phyloP scores from a whole-genome alignment of 352 stramenopile species.

The Phytophthora boehmeriae region DNA sequence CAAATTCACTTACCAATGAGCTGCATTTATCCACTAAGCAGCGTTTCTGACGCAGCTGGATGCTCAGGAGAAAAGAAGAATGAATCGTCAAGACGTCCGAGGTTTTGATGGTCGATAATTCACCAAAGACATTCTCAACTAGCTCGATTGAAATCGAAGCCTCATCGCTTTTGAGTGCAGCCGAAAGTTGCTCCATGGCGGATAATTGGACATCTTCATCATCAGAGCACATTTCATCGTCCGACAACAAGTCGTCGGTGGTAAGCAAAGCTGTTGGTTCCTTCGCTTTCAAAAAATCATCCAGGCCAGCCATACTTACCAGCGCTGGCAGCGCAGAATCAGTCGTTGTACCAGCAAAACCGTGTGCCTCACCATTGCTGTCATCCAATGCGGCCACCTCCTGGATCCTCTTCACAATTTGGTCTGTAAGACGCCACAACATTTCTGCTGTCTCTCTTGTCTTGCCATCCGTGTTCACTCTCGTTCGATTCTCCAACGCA shows the following conservation, averaged over 20 bases:
- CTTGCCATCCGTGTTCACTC: not conserved
- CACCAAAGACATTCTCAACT: conserved; percentile 24
- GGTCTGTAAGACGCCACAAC: conserved; percentile 19
- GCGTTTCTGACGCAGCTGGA: conserved; percentile 25
- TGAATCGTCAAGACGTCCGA: conserved; percentile 29
- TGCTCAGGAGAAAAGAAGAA: conserved; percentile 35
- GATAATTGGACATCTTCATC: conserved; percentile 12
- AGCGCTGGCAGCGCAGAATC: not conserved
- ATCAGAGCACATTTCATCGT: conserved; percentile 3
- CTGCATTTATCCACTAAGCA: conserved; percentile 17
- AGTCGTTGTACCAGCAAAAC: no score
- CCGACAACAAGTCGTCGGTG: not conserved
- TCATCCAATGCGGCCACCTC: not conserved
- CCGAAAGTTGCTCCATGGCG: conserved; percentile 21
- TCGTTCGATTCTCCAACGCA: not conserved
- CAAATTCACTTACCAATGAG: conserved; percentile 11
- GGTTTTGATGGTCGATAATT: conserved; percentile 25
- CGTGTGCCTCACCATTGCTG: not conserved
- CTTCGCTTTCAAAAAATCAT: conserved; percentile 20
- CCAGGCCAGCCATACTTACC: conserved; percentile 2
- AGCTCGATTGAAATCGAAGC: conserved; percentile 10
- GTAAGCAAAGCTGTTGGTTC: not conserved
- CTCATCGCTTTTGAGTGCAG: conserved; percentile 2
- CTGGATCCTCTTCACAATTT: conserved; percentile 16
- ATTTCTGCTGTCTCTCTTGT: not conserved